Conservation (phyloP, 2,329 filamentous ascomycete genomes). For the Fusarium proliferatum region DNA sequence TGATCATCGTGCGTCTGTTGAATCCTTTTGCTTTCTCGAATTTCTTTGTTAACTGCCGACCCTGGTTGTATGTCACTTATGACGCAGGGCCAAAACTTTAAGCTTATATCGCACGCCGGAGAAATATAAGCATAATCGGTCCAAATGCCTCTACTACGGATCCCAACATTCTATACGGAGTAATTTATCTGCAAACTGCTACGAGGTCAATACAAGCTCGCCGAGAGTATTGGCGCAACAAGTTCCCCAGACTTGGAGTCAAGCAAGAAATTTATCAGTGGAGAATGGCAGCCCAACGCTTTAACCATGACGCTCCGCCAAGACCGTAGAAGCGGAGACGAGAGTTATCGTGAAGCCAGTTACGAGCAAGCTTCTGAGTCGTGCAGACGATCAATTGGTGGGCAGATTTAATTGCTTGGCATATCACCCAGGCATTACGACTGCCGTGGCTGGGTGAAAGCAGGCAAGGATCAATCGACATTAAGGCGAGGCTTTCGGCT, state of each 20-base stretch:
- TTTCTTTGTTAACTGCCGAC: conserved; percentile 9
- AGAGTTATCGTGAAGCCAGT: background rate
- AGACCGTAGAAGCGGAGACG: conserved; percentile 11
- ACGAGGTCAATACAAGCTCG: background rate
- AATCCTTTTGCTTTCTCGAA: background rate
- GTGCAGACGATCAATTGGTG: conserved; percentile 23
- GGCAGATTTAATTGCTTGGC: conserved; percentile 11
- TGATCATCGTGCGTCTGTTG: conserved; percentile 10
- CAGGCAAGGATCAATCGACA: background rate
- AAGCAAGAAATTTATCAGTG: conserved; percentile 15
- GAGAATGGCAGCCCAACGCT: conserved; percentile 5
- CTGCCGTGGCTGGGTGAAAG: conserved; percentile 28
- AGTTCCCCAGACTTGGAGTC: conserved; percentile 8
- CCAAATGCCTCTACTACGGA: background rate
- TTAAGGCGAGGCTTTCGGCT: conserved; percentile 26
- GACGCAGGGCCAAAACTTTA: background rate
- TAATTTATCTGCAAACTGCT: too few species aligned
- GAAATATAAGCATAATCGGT: conserved; percentile 22
- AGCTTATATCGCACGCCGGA: background rate
- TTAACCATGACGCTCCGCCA: conserved; percentile 35
- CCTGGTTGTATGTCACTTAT: conserved; percentile 3
- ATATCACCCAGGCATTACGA: conserved; percentile 22
- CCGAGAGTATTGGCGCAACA: background rate
- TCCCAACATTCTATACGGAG: too few species aligned
- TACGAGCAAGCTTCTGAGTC: conserved; percentile 4